phyloP scores from a whole-genome alignment of 2,329 filamentous ascomycete genomes.

The Uncinocarpus reesii region DNA sequence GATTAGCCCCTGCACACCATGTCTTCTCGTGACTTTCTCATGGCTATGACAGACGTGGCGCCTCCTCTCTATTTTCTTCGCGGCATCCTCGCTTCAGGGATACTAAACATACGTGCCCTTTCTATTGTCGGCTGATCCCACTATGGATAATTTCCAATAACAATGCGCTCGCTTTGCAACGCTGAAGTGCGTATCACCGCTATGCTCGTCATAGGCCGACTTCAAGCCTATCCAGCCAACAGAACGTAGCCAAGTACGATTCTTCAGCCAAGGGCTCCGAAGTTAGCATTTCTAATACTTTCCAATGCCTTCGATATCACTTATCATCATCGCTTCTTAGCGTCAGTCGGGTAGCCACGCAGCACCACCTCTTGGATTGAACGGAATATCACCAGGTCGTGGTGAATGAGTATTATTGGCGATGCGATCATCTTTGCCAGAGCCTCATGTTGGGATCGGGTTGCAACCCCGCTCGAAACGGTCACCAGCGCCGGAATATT shows the following conservation, averaged over 20 bases:
- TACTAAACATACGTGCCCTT: not conserved
- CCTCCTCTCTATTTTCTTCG: not conserved
- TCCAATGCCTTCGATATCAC: not conserved
- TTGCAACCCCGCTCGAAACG: conserved; percentile 1
- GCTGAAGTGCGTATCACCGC: conserved; percentile 9
- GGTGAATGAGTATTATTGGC: not conserved
- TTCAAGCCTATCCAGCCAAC: conserved; percentile 3
- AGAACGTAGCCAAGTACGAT: not conserved
- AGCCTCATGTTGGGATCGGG: not conserved
- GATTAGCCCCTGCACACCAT: not conserved
- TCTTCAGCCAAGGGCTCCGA: not conserved
- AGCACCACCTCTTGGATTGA: conserved; percentile 2
- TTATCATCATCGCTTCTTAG: conserved; percentile 1
- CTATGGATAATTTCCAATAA: not conserved
- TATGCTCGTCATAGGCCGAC: not conserved
- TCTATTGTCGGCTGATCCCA: not conserved
- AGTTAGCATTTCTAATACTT: not conserved
- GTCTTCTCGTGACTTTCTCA: not conserved
- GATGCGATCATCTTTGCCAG: not conserved
- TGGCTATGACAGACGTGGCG: not conserved
- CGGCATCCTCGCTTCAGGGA: not conserved
- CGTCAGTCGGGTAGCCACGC: conserved; percentile 14
- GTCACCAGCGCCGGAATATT: not conserved
- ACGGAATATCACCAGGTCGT: not conserved
- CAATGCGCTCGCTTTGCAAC: not conserved